Evolutionary conservation across 116 monocot species (phyloP).

Genomic region (Trichopus zeylanicus): DNA sequence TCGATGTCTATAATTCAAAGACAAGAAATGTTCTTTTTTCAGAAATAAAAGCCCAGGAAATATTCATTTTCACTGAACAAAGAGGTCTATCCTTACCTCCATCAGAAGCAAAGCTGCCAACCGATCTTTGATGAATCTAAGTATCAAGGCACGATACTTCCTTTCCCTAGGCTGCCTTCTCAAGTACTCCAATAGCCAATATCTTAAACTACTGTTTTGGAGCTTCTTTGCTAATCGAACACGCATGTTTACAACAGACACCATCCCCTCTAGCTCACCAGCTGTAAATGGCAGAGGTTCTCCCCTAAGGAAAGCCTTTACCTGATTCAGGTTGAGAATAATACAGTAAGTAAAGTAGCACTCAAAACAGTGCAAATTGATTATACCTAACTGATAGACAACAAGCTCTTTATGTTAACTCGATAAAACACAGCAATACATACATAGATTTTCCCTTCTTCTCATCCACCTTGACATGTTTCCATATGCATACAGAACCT

Average conservation of each 20-base stretch:
- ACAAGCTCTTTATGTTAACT: too few species aligned
- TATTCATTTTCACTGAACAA: background rate
- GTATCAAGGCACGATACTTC: constrained; percentile 64
- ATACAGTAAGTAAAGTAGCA: too few species aligned
- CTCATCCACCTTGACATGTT: too few species aligned
- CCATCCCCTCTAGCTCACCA: constrained; percentile 66
- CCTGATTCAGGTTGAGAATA: too few species aligned
- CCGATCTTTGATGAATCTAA: constrained; percentile 83
- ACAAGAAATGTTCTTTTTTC: background rate
- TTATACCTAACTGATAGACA: too few species aligned
- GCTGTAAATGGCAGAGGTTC: constrained; percentile 71
- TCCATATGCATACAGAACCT: too few species aligned
- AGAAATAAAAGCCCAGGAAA: background rate
- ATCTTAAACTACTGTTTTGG: constrained; percentile 57
- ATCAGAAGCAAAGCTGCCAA: constrained; percentile 61
- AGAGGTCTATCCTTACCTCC: constrained; percentile 43
- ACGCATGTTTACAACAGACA: constrained; percentile 64
- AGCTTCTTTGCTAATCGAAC: constrained; percentile 67
- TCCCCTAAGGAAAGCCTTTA: constrained; percentile 92
- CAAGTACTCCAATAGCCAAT: constrained; percentile 91
- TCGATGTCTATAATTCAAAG: too few species aligned
- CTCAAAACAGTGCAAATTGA: too few species aligned
- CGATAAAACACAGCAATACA: too few species aligned
- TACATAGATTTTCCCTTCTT: too few species aligned
- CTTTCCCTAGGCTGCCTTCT: constrained; percentile 74